phyloP scores from a whole-genome alignment of 108 stramenopile species.

The Seminavis robusta region DNA sequence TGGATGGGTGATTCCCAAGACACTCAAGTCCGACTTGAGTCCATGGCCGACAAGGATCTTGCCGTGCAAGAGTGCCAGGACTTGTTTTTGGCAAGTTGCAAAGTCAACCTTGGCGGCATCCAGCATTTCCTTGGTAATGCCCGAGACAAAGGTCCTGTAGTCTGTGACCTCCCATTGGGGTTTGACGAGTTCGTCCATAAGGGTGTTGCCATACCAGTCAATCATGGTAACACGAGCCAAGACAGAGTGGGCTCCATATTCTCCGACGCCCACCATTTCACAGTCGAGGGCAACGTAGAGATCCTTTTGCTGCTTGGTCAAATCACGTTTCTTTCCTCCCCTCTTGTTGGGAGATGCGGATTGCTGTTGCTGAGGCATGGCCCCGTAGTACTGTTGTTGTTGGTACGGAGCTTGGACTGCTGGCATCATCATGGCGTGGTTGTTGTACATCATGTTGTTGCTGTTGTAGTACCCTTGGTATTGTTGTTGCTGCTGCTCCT shows the following conservation, averaged over 20 bases:
- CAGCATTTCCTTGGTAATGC: conserved; percentile 51
- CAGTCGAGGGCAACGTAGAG: conserved; percentile 76
- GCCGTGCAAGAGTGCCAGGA: conserved; percentile 33
- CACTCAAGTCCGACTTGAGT: conserved; percentile 87
- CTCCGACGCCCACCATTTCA: conserved; percentile 97
- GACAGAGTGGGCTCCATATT: conserved; percentile 30
- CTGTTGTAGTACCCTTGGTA: no score
- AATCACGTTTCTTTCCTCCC: no score
- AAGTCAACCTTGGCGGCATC: conserved; percentile 18
- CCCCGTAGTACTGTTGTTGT: no score
- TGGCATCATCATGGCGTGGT: no score
- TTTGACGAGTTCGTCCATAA: conserved; percentile 77
- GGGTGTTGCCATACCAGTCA: conserved; percentile 71
- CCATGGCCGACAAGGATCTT: conserved; percentile 93
- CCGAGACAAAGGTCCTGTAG: conserved; percentile 85
- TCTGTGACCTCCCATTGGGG: conserved; percentile 80
- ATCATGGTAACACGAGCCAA: conserved; percentile 83
- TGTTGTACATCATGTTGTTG: no score
- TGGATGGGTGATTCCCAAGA: conserved; percentile 78
- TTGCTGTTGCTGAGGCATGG: no score
- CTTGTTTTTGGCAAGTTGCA: conserved; percentile 14
- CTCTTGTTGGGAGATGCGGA: no score
- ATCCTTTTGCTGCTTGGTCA: no score
- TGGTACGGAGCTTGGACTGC: no score
- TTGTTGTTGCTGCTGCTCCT: no score